Evolutionary conservation across 177 flowering plant genomes (phyloP), one percentile per base, ranked within the genome.

Genomic region (Vitis hybrid): DNA sequence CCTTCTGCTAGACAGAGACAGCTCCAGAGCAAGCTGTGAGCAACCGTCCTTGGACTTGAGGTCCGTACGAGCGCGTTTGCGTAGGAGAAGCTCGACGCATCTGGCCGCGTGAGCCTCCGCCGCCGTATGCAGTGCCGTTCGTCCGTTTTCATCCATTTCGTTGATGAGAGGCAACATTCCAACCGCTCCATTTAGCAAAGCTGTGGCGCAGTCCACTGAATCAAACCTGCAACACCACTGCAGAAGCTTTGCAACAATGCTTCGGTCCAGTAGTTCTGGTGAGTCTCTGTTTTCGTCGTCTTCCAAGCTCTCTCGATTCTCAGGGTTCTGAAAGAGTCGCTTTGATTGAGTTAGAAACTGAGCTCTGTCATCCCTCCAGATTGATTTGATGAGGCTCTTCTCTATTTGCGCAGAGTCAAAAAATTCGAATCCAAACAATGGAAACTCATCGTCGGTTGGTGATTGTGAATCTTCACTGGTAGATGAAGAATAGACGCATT

Each of bases 111-210:
- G 80, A 52, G 68, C 72, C 58, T 76, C 75, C 9, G 89, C 91
- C 15, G 91, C 91, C 52, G 69, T 70, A 67, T 88, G 91, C 66
- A 86, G 74, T 1, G 87, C 73, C 19, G 87, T 60, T 65, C 63
- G 26, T 4, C 87, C 85, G 3, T 49, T 6, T 0, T 39, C 80
- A 63, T 81, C 84, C 34, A 73, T 54, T 61, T 80, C 80, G 73
- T 84, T 81, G 6, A 84, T 66, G 18, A 56, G 12, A 6, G 84
- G 79, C n/a, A 74, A 76, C 14, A 13, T n/a, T n/a, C 83, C 83
- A 18, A 78, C 23, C 68, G 83, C 84, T 62, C 88, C 89, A 60
- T 55, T 73, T 65, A 88, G 10, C 32, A 88, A 72, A 1, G 86
- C 78, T 2, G 81, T 11, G 21, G 87, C 85, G 60, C 89, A 85